Evolutionary conservation across 306 rosid genomes (phyloP).

Genomic region (Vicia sativa): DNA sequence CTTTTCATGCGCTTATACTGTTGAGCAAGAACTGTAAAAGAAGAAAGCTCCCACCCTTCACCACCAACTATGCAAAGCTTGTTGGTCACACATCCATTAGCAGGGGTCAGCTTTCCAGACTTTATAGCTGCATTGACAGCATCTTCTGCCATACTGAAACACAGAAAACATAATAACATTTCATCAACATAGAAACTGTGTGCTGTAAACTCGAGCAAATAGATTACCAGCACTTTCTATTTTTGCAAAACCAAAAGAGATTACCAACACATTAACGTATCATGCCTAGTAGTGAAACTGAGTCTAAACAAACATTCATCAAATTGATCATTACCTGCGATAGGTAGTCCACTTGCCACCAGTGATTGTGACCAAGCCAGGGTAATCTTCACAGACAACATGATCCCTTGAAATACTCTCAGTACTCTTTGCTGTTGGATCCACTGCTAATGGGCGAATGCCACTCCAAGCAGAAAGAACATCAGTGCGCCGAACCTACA

Average conservation of each 20-base stretch:
- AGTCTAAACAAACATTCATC: slow-evolving; percentile 38
- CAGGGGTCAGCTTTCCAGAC: slow-evolving; percentile 83
- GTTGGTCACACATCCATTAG: slow-evolving; percentile 64
- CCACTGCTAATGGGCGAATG: slow-evolving; percentile 91
- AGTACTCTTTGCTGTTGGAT: slow-evolving; percentile 86
- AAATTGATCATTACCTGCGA: slow-evolving; percentile 70
- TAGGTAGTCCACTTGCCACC: slow-evolving; percentile 99
- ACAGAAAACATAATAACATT: slow-evolving; percentile 39
- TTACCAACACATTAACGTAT: background rate
- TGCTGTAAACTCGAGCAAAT: slow-evolving; percentile 33
- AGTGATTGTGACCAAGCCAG: slow-evolving; percentile 96
- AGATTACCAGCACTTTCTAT: background rate
- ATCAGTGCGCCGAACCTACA: slow-evolving; percentile 87
- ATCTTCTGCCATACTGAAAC: slow-evolving; percentile 99
- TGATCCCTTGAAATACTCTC: slow-evolving; percentile 98
- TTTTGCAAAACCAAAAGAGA: background rate
- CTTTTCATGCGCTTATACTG: slow-evolving; percentile 90
- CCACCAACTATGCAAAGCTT: slow-evolving; percentile 76
- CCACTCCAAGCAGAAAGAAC: slow-evolving; percentile 99
- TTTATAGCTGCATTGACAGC: slow-evolving; percentile 90
- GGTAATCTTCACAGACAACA: slow-evolving; percentile 96
- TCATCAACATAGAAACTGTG: slow-evolving; percentile 23
- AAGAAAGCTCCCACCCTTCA: slow-evolving; percentile 92
- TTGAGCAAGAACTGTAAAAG: slow-evolving; percentile 89
- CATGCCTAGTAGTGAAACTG: slow-evolving; percentile 33